A percentile compares a stretch with the other conserved stretches of the same genome.
phyloP scores from a whole-genome alignment of 495 filamentous ascomycete species.

The Penicillium mononematosum region DNA sequence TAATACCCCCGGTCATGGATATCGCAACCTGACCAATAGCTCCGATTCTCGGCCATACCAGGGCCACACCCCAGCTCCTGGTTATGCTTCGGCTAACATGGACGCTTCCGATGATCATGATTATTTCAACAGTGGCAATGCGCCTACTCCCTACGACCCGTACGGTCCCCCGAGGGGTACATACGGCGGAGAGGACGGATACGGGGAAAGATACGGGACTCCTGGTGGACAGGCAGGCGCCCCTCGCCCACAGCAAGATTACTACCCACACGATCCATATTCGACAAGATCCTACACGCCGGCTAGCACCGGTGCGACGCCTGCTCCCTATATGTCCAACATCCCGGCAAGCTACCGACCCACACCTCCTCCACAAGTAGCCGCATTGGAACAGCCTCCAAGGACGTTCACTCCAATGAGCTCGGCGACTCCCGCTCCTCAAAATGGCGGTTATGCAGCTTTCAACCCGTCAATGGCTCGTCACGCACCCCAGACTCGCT shows the following conservation, averaged over 20 bases:
- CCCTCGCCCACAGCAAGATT: conserved; percentile 9
- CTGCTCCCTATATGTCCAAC: conserved; percentile 2
- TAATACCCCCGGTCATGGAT: conserved; percentile 8
- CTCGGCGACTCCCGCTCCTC: conserved; percentile 7
- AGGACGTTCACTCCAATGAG: conserved; percentile 19
- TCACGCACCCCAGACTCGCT: conserved; percentile 16
- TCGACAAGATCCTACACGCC: conserved; percentile 18
- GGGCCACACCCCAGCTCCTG: conserved; percentile 16
- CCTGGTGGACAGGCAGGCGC: conserved; percentile 4
- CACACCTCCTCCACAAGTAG: conserved; percentile 17
- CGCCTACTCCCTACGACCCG: conserved; percentile 11
- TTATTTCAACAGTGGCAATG: conserved; percentile 8
- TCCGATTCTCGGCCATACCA: conserved; percentile 14
- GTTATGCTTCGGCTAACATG: conserved; percentile 14
- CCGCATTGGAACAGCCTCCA: conserved; percentile 11
- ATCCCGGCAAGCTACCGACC: conserved; percentile 21
- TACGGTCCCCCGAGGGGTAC: conserved; percentile 1
- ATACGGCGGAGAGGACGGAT: conserved; percentile 7
- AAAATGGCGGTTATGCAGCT: conserved; percentile 18
- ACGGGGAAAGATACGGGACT: conserved; percentile 3
- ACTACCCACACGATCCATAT: conserved; percentile 18
- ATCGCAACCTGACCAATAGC: conserved; percentile 21
- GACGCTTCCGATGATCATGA: conserved; percentile 5
- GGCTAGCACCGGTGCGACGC: conserved; percentile 15
- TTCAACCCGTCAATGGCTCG: conserved; percentile 20